A percentile compares a stretch with the other conserved stretches of the same genome.
Conservation (phyloP, 345 rosid species). For the thale cress (Arabidopsis thaliana) region TAIR10.1 NC_003076.8:1879001-1879500, state of each 20-base stretch:
- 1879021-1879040: constrained; percentile 76
- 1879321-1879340: not conserved
- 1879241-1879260: constrained; percentile 71
- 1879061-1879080: constrained; percentile 84
- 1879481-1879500: not conserved
- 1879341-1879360: constrained; percentile 21
- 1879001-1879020: constrained; percentile 36
- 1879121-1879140: not conserved
- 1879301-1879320: not conserved
- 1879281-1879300: constrained; percentile 61
- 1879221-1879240: constrained; percentile 91
- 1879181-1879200: constrained; percentile 66
- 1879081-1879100: constrained; percentile 72
- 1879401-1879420: constrained; percentile 59
- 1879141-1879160: not conserved
- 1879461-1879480: constrained; percentile 38
- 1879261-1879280: constrained; percentile 64
- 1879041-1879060: constrained; percentile 66
- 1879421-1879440: constrained; percentile 51
- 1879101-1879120: not conserved
- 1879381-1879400: constrained; percentile 73
- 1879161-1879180: constrained; percentile 47
- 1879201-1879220: constrained; percentile 72
- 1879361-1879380: constrained; percentile 62
- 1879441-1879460: constrained; percentile 94